These are phyloP conservation scores for Umbellularia californica DNA, from an alignment of 164 flowering plant species.

Conservation along the genomic window DNA sequence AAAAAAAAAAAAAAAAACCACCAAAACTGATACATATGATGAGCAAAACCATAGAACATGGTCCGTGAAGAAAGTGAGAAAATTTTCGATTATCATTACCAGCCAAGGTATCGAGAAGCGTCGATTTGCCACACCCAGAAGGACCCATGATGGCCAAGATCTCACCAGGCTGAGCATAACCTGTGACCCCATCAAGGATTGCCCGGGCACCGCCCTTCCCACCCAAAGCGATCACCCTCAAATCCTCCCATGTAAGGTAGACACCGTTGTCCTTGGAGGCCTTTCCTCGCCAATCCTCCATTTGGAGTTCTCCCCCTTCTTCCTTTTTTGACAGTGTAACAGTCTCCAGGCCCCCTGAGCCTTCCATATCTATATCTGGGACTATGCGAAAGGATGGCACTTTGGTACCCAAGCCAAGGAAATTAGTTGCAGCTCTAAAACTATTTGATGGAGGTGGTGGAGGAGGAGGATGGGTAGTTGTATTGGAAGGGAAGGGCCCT, in stretches of 20 bases:
- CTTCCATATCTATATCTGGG: too few relatives aligned
- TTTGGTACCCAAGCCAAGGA: too few relatives aligned
- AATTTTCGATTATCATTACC: constrained; percentile 18
- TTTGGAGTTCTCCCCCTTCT: not conserved
- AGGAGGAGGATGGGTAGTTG: too few relatives aligned
- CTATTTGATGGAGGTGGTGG: too few relatives aligned
- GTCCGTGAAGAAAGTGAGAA: too few relatives aligned
- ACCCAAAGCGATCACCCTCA: constrained; percentile 28
- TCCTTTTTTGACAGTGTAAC: not conserved
- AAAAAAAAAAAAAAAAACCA: too few relatives aligned
- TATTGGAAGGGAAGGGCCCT: too few relatives aligned
- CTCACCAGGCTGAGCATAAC: constrained; percentile 43
- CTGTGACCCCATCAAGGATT: constrained; percentile 36
- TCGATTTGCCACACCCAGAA: constrained; percentile 54
- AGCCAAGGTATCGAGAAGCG: constrained; percentile 46
- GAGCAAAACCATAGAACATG: not conserved
- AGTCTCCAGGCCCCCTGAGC: too few relatives aligned
- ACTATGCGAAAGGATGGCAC: too few relatives aligned
- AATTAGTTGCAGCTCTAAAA: too few relatives aligned
- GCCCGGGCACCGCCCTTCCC: constrained; percentile 15
- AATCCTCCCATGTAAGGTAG: constrained; percentile 39
- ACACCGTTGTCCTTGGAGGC: constrained; percentile 10
- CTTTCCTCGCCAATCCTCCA: not conserved
- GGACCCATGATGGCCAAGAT: constrained; percentile 58
- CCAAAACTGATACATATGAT: too few relatives aligned